Conservation (phyloP, 805 yeast species). For the Pichia nanzhaoensis region DNA sequence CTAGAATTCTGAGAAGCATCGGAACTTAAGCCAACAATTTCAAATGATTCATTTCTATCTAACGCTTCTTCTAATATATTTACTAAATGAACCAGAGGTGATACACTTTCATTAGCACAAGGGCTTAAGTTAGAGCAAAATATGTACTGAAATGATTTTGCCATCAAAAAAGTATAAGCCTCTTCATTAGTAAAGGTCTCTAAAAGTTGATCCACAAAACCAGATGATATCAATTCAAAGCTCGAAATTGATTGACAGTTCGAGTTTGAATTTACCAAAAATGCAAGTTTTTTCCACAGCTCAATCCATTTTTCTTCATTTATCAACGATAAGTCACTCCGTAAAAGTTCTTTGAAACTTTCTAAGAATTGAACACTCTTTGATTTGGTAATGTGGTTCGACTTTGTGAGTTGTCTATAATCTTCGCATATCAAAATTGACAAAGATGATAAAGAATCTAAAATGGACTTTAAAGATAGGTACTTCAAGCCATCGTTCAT, state of each 20-base stretch:
- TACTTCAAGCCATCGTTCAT: conserved; percentile 15
- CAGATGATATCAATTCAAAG: conserved; percentile 68
- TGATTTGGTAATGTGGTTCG: conserved; percentile 21
- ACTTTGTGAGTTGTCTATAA: conserved; percentile 17
- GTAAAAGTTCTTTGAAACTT: conserved; percentile 22
- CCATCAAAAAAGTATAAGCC: conserved; percentile 29
- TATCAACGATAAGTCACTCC: conserved; percentile 16
- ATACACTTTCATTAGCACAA: conserved; percentile 26
- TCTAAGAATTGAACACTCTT: conserved; percentile 27
- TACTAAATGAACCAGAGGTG: conserved; percentile 42
- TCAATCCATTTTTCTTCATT: conserved; percentile 28
- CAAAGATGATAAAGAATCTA: not conserved
- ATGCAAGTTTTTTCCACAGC: conserved; percentile 35
- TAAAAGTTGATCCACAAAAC: conserved; percentile 43
- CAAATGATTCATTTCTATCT: conserved; percentile 68
- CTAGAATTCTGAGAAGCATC: conserved; percentile 14
- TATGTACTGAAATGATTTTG: conserved; percentile 36
- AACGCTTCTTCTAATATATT: conserved; percentile 64
- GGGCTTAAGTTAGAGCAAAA: conserved; percentile 32
- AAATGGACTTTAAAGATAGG: conserved; percentile 5
- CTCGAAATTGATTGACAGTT: conserved; percentile 43
- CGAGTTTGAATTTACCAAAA: conserved; percentile 2
- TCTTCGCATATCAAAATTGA: conserved; percentile 14
- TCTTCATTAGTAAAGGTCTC: conserved; percentile 29
- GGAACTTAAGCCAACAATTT: conserved; percentile 45